Evolutionary conservation across 2,329 filamentous ascomycete species (phyloP).

Genomic region (Fusarium camptoceras): DNA sequence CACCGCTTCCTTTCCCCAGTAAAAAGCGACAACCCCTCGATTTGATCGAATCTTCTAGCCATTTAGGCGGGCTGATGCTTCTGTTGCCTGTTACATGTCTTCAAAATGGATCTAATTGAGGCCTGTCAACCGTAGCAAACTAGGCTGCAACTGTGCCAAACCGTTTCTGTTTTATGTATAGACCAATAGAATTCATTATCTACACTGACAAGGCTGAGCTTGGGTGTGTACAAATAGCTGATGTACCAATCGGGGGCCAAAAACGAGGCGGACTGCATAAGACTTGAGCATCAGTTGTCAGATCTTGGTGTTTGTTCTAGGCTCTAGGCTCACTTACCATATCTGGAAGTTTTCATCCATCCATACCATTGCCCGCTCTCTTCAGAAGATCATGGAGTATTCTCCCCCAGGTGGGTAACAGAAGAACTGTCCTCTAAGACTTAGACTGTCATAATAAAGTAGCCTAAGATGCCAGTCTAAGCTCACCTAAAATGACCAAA

Average conservation of each 20-base stretch:
- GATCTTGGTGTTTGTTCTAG: neutral
- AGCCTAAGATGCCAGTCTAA: no score
- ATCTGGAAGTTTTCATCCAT: neutral
- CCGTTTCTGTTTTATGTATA: neutral
- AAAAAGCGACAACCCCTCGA: constrained; percentile 23
- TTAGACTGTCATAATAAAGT: no score
- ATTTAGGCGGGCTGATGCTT: constrained; percentile 6
- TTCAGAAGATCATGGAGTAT: neutral
- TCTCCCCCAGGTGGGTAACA: neutral
- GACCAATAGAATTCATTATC: constrained; percentile 11
- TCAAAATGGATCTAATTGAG: constrained; percentile 14
- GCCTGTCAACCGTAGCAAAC: constrained; percentile 2
- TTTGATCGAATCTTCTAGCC: constrained; percentile 45
- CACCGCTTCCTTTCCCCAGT: constrained; percentile 34
- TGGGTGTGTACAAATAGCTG: neutral
- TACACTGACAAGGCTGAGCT: constrained; percentile 30
- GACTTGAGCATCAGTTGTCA: neutral
- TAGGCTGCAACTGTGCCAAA: constrained; percentile 6
- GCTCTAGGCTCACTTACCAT: neutral
- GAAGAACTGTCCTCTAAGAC: no score
- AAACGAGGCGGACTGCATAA: constrained; percentile 12
- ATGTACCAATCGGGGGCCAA: neutral
- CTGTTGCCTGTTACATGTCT: neutral
- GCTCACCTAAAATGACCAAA: no score
- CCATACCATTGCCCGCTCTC: neutral